These are phyloP conservation scores for Musa acuminata DNA, from an alignment of 176 grass and related monocot genomes.

Conservation along the genomic window DNA sequence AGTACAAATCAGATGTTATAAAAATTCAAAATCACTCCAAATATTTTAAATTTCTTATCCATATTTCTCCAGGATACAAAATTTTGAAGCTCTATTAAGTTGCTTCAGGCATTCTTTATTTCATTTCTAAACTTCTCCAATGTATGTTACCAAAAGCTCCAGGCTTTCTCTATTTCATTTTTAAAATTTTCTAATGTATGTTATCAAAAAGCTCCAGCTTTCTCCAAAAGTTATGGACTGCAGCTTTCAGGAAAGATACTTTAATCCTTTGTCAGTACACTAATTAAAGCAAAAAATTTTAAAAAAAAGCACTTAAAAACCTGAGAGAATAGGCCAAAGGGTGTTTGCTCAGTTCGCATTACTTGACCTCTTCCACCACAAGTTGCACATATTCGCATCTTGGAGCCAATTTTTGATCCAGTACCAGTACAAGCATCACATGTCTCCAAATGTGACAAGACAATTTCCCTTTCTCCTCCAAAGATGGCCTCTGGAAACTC, in stretches of 20 bases:
- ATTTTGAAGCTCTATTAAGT: background rate
- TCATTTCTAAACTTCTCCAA: background rate
- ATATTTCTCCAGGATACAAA: background rate
- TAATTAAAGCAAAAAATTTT: background rate
- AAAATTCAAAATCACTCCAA: background rate
- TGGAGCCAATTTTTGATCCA: conserved; percentile 84
- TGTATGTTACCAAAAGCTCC: too few species aligned
- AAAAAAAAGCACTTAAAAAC: conserved; percentile 33
- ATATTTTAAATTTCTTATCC: background rate
- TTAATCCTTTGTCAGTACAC: background rate
- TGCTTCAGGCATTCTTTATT: background rate
- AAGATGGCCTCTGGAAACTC: conserved; percentile 93
- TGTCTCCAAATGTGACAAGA: conserved; percentile 95
- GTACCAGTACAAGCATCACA: conserved; percentile 76
- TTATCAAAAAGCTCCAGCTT: too few species aligned
- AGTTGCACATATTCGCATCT: conserved; percentile 80
- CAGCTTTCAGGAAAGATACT: background rate
- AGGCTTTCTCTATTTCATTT: too few species aligned
- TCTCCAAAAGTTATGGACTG: too few species aligned
- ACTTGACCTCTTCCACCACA: conserved; percentile 96
- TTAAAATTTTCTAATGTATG: too few species aligned
- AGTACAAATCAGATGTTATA: background rate
- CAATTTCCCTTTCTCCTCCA: conserved; percentile 87
- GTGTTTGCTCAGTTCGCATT: conserved; percentile 97
- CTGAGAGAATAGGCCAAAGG: conserved; percentile 98